Evolutionary conservation across 805 yeast genomes (phyloP), one percentile per base, ranked within the genome.

Genomic region (Isabelozyma rhagii): DNA sequence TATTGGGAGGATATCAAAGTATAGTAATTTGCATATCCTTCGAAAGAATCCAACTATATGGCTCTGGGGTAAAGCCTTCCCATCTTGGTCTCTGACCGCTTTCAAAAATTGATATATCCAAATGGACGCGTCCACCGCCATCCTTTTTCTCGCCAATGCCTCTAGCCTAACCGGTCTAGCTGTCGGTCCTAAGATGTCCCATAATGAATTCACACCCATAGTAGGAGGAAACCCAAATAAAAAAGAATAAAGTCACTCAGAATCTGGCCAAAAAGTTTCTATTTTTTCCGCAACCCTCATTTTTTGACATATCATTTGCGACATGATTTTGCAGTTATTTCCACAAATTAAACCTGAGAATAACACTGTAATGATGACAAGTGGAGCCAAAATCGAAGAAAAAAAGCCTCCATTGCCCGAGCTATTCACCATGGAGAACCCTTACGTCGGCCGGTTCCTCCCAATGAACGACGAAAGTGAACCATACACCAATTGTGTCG

Each of bases 31-130:
- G 70, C 98, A 92, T 13, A 94, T 91, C 48, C 99, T 77, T 54
- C 98, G 72, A 66, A 93, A 93, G 60, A 94, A 94, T 8, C 99
- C 99, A n/a, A 91, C 88, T 15, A 94, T 82, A 64, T 94, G 99
- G 0, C 97, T 85, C 52, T 84, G 87, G 29, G 79, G 77, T 51
- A 92, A 65, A 0, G 89, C 80, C 51, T 86, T 81, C 7, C 98
- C 99, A 29, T 87, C 86, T 39, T 81, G 70, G 63, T 91, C 96
- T 56, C 98, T 78, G 18, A 94, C 96, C 0, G 98, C 98, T 64
- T 93, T 94, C 55, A 94, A 73, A 62, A 94, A 94, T 66, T 94
- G 99, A 63, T 94, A 94, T 48, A 94, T 87, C 99, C 99, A 94
- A 55, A 94, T 94, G 2, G 98, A 93, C 0, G 99, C 99, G 74